Evolutionary conservation across 1,284 basidiomycete genomes (phyloP).

Genomic region (Boletellus sp.): DNA sequence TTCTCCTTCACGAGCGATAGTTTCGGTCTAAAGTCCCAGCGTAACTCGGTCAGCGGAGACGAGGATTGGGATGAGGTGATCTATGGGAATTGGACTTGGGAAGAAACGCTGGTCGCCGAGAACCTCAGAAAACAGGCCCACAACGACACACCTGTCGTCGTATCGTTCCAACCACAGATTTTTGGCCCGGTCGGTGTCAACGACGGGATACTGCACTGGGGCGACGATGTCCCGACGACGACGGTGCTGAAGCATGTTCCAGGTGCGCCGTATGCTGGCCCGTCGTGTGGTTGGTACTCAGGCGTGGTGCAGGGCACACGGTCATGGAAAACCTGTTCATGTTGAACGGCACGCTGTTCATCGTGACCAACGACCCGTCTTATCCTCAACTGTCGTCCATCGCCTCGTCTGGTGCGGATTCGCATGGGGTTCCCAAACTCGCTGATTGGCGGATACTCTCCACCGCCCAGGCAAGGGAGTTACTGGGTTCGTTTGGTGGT

Average conservation of each 20-base stretch:
- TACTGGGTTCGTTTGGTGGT: conserved; percentile 56
- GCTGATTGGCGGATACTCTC: conserved; percentile 67
- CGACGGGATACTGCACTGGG: conserved; percentile 54
- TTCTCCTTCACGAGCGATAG: conserved; percentile 49
- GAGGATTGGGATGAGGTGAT: conserved; percentile 57
- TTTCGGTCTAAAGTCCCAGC: conserved; percentile 29
- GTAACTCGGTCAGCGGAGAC: conserved; percentile 35
- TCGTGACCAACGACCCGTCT: conserved; percentile 57
- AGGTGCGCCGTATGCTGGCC: conserved; percentile 40
- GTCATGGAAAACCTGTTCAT: conserved; percentile 75
- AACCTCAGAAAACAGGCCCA: conserved; percentile 35
- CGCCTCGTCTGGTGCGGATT: conserved; percentile 40
- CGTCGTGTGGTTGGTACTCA: conserved; percentile 1
- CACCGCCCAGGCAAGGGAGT: conserved; percentile 45
- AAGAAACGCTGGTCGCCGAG: conserved; percentile 52
- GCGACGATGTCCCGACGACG: conserved; percentile 47
- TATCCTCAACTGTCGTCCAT: conserved; percentile 53
- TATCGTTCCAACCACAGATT: conserved; percentile 25
- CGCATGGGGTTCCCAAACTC: conserved; percentile 45
- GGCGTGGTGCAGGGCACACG: conserved; percentile 60
- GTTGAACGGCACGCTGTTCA: conserved; percentile 63
- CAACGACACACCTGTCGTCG: conserved; percentile 3
- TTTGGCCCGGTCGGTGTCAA: conserved; percentile 46
- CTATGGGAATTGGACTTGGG: conserved; percentile 66
- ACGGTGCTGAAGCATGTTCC: conserved; percentile 54